Conservation (phyloP, 2,329 filamentous ascomycete species). For the Arthroderma sp. region DNA sequence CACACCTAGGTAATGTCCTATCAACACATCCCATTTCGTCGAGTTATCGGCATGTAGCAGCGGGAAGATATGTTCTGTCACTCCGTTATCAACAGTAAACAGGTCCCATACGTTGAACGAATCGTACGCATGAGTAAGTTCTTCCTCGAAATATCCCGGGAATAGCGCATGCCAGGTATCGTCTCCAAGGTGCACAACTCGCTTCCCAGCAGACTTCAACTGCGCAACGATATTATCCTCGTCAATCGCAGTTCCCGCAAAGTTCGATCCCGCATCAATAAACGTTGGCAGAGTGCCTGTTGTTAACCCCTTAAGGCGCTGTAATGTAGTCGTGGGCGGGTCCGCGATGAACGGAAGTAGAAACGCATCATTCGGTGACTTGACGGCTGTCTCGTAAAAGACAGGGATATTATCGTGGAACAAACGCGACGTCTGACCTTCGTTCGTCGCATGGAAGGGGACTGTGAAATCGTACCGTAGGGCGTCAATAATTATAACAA, state of each 20-base stretch:
- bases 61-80: constrained; percentile 73
- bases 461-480: constrained; percentile 94
- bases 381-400: constrained; percentile 67
- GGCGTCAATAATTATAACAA: constrained; percentile 84
- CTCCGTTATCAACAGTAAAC: constrained; percentile 92
- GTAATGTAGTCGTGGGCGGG: constrained; percentile 84
- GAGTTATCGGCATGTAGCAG: constrained; percentile 55
- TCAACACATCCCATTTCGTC: constrained; percentile 78
- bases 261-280: constrained; percentile 86
- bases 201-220: constrained; percentile 53
- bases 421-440: constrained; percentile 40
- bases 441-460: constrained; percentile 47
- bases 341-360: constrained; percentile 93
- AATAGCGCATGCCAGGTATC: constrained; percentile 95
- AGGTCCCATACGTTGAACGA: constrained; percentile 98
- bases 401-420: constrained; percentile 86
- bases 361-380: constrained; percentile 69
- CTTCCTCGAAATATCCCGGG: constrained; percentile 79
- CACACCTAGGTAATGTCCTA: constrained; percentile 88
- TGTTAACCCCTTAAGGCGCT: constrained; percentile 83
- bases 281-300: constrained; percentile 93
- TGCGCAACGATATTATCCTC: constrained; percentile 71
- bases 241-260: constrained; percentile 87
- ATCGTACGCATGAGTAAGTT: constrained; percentile 79
- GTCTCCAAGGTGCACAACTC: constrained; percentile 86